Evolutionary conservation across 345 rosid genomes (phyloP), one percentile per base, ranked within the genome.

Genomic region (Pseudoturritis turrita): DNA sequence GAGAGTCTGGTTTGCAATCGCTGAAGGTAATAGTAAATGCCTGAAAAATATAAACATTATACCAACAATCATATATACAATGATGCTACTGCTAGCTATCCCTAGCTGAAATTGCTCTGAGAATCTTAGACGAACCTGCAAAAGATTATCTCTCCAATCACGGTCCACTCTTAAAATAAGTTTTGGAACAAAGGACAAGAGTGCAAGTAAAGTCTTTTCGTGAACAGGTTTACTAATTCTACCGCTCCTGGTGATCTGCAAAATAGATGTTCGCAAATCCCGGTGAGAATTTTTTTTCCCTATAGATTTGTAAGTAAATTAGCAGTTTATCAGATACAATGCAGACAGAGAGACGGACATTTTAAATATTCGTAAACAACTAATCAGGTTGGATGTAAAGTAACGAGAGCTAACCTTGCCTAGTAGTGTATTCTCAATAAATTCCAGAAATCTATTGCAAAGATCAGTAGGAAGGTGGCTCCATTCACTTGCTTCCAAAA

Each of bases 1-100:
- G 31, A 73, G 96, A 89, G 54, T 78, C 88, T 36, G 88, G 87
- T 71, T 78, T 78, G 77, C 93, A 89, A 58, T 71, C 73, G 75
- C 59, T 83, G 77, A 88, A 91, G 67, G 91, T 73, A 70, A 14
- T 46, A 11, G 91, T 89, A 82, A 95, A 95, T 58, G 96, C 96
- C 99, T 91, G 90, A 65, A 80, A 75, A 40, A 46, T 41, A 62
- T 52, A 53, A 10, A 54, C 0, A 3, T n/a, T 36, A 60, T 66
- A 46, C 62, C n/a, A 43, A 45, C 37, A 60, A 33, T 68, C 39
- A 59, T 33, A 40, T 62, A 4, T 25, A n/a, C 15, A 46, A 56
- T 25, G 35, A 44, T 8, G 37, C 7, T 36, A 44, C 35, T 52
- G 40, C 19, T 46, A 18, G 63, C 18, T 12, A 53, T 11, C 33